Percentiles rank a stretch among this genome's conserved stretches.
Evolutionary conservation across 2,329 filamentous ascomycete genomes (phyloP).

Genomic region (Pseudogymnoascus sp.): DNA sequence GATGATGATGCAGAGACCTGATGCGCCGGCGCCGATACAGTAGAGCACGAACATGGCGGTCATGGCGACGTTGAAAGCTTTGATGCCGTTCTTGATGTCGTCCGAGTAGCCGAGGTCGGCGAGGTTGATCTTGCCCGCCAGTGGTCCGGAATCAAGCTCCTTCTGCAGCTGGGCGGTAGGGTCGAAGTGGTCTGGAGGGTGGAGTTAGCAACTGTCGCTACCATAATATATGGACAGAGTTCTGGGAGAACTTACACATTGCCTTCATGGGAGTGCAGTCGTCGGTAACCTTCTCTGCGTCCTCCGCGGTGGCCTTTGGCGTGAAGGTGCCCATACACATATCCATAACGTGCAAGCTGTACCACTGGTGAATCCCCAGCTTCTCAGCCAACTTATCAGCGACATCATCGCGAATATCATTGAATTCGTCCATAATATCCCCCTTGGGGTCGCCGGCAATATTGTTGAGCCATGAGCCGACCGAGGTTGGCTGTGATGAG

Average conservation of each 20-base stretch:
- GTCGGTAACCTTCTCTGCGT: conserved; percentile 44
- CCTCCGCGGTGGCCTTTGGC: conserved; percentile 28
- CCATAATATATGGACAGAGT: too few species aligned
- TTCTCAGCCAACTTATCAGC: conserved; percentile 35
- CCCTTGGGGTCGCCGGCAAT: conserved; percentile 27
- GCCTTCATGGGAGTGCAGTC: conserved; percentile 45
- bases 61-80: conserved; percentile 41
- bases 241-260: too few species aligned
- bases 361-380: conserved; percentile 52
- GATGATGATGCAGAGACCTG: conserved; percentile 42
- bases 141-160: conserved; percentile 36
- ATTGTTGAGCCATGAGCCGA: conserved; percentile 17
- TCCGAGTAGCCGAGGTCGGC: conserved; percentile 48
- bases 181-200: conserved; percentile 41
- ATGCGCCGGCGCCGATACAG: conserved; percentile 46
- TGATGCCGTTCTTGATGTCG: conserved; percentile 45
- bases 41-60: conserved; percentile 52
- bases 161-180: conserved; percentile 41
- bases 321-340: conserved; percentile 44
- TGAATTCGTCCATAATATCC: conserved; percentile 19
- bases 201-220: not conserved
- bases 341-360: conserved; percentile 52
- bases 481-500: conserved; percentile 22
- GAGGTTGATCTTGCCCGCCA: conserved; percentile 35
- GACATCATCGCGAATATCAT: conserved; percentile 31